Percentiles rank a stretch among this genome's conserved stretches.
phyloP scores from a whole-genome alignment of 306 rosid species.

The Lablab purpureus region DNA sequence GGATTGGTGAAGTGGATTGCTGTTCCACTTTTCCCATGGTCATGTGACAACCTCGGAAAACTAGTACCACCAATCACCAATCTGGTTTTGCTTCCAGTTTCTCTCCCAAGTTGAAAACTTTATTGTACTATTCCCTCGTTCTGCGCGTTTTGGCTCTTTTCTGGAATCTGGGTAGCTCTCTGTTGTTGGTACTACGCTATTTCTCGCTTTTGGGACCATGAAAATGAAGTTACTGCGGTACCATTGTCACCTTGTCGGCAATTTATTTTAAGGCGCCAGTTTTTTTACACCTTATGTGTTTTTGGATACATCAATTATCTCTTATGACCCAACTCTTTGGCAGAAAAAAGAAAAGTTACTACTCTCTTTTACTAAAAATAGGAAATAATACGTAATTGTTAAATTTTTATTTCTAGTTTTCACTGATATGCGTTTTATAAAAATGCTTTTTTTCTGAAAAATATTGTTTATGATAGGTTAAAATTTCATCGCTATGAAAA shows the following conservation, averaged over 20 bases:
- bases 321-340: no score
- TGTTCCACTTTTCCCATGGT: conserved; percentile 44
- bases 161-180: conserved; percentile 10
- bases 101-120: conserved; percentile 1
- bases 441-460: no score
- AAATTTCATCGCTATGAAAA: no score
- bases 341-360: no score
- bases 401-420: no score
- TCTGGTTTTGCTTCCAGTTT: background rate
- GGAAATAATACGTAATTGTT: no score
- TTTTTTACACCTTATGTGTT: no score
- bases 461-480: no score
- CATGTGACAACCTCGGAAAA: background rate
- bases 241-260: background rate
- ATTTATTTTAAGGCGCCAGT: no score
- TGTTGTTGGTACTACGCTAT: background rate
- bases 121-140: background rate
- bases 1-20: conserved; percentile 25
- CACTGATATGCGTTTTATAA: no score
- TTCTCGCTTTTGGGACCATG: background rate
- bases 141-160: conserved; percentile 5
- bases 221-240: background rate
- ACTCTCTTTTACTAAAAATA: no score
- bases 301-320: no score
- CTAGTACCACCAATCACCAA: background rate